A percentile compares a stretch with the other conserved stretches of the same genome.
These are phyloP conservation scores for Cordia subcordata DNA, from an alignment of 257 asterid species.

Conservation along the genomic window DNA sequence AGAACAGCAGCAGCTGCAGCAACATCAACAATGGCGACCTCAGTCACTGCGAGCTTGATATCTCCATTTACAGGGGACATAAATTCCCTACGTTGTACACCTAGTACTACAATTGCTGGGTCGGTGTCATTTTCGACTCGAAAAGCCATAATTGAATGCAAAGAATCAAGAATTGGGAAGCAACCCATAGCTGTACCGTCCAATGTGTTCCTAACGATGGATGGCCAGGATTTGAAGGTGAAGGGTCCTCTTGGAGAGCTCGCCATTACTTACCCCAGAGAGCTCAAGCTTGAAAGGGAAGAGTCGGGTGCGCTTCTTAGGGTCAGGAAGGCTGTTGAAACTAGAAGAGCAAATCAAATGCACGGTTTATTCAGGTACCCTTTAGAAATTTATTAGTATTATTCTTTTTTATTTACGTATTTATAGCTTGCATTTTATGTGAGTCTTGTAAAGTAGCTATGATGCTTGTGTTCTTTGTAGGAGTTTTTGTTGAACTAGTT, in stretches of 20 bases:
- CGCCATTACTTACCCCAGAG: slow-evolving; percentile 81
- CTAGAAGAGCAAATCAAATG: slow-evolving; percentile 94
- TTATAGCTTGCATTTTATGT: too few relatives aligned
- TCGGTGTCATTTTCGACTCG: not conserved
- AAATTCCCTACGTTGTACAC: not conserved
- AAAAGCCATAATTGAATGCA: slow-evolving; percentile 44
- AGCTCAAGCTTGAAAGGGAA: slow-evolving; percentile 56
- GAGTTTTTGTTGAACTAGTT: too few relatives aligned
- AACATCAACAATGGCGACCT: slow-evolving; percentile 3
- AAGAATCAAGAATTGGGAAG: slow-evolving; percentile 96
- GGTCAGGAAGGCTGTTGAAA: slow-evolving; percentile 68
- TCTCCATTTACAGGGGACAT: slow-evolving; percentile 1
- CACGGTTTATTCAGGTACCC: slow-evolving; percentile 96
- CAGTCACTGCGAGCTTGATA: not conserved
- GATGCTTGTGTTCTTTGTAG: too few relatives aligned
- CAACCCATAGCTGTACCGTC: slow-evolving; percentile 85
- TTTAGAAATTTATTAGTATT: too few relatives aligned
- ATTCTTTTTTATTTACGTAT: too few relatives aligned
- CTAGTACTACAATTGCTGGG: not conserved
- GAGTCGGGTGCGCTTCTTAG: slow-evolving; percentile 57
- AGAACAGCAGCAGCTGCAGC: not conserved
- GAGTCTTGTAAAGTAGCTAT: too few relatives aligned
- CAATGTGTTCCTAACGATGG: slow-evolving; percentile 58
- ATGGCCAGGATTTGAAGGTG: slow-evolving; percentile 75
- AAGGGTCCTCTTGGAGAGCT: slow-evolving; percentile 96